These are phyloP conservation scores for Magnaporthales sp. DNA, from an alignment of 2,329 filamentous ascomycete species.

Conservation along the genomic window DNA sequence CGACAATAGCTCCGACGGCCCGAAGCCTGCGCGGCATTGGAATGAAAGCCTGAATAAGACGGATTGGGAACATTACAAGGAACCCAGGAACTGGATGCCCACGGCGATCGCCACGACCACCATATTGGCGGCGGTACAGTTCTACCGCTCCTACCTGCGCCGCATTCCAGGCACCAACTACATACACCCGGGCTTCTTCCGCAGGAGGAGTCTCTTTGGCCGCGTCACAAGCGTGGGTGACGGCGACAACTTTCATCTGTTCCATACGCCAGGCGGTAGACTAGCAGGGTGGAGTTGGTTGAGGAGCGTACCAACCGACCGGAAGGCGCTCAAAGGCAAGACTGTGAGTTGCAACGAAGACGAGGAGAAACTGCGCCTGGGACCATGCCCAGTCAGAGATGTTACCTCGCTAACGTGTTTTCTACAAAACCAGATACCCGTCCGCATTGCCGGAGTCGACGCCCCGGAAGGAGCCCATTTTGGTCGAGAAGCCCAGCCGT, in stretches of 20 bases:
- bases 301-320: constrained; percentile 61
- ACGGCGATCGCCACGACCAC: constrained; percentile 46
- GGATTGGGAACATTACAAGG: constrained; percentile 45
- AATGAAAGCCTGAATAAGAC: constrained; percentile 32
- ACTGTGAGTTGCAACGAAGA: constrained; percentile 49
- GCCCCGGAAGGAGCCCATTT: constrained; percentile 92
- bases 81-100: constrained; percentile 44
- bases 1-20: neutral
- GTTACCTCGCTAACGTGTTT: neutral
- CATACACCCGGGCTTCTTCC: constrained; percentile 67
- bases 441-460: constrained; percentile 86
- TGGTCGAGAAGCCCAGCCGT: constrained; percentile 79
- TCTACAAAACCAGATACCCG: constrained; percentile 54
- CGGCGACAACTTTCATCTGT: constrained; percentile 91
- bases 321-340: constrained; percentile 61
- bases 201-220: constrained; percentile 69
- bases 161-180: constrained; percentile 72
- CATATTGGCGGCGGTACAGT: constrained; percentile 41
- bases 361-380: neutral
- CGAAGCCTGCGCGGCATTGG: constrained; percentile 25
- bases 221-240: constrained; percentile 90
- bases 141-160: constrained; percentile 72
- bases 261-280: constrained; percentile 87
- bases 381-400: neutral
- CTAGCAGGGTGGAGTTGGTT: constrained; percentile 90